Percentiles rank a stretch among this genome's conserved stretches.
These are phyloP conservation scores for Centrapalus pauciflorus DNA, from an alignment of 129 eudicot genomes.

Conservation along the genomic window DNA sequence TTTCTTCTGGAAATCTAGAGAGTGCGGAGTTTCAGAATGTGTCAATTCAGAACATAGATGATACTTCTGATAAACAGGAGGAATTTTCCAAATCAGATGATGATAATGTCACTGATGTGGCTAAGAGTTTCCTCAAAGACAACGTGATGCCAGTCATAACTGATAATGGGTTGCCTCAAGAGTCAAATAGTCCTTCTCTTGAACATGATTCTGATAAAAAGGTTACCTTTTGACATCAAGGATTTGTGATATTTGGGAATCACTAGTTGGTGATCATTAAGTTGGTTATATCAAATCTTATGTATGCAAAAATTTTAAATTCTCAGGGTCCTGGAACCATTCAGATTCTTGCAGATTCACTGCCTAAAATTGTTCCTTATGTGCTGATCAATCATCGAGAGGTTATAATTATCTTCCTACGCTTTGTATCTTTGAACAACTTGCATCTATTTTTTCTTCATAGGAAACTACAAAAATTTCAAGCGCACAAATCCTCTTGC, in stretches of 20 bases:
- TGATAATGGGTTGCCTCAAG: constrained; percentile 30
- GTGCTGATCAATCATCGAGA: constrained; percentile 96
- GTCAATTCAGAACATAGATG: constrained; percentile 23
- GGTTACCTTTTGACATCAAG: constrained; percentile 35
- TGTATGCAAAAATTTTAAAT: constrained; percentile 20
- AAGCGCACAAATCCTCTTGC: background rate
- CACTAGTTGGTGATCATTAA: background rate
- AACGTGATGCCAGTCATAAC: constrained; percentile 31
- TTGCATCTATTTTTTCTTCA: background rate
- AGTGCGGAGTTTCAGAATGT: constrained; percentile 20
- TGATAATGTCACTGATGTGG: constrained; percentile 19
- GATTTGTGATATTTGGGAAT: background rate
- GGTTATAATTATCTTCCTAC: constrained; percentile 32
- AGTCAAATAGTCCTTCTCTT: constrained; percentile 32
- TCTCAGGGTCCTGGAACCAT: constrained; percentile 85
- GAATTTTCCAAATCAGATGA: constrained; percentile 41
- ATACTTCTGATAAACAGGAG: constrained; percentile 15
- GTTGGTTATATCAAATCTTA: constrained; percentile 2
- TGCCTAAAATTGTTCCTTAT: constrained; percentile 97
- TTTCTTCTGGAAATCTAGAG: constrained; percentile 26
- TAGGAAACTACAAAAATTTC: background rate
- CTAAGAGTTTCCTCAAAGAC: constrained; percentile 26
- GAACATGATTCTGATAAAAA: constrained; percentile 48
- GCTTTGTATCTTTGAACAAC: background rate
- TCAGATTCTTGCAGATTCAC: constrained; percentile 85